Evolutionary conservation across 2,329 filamentous ascomycete species (phyloP).

Genomic region (Phialocephala subalpina): DNA sequence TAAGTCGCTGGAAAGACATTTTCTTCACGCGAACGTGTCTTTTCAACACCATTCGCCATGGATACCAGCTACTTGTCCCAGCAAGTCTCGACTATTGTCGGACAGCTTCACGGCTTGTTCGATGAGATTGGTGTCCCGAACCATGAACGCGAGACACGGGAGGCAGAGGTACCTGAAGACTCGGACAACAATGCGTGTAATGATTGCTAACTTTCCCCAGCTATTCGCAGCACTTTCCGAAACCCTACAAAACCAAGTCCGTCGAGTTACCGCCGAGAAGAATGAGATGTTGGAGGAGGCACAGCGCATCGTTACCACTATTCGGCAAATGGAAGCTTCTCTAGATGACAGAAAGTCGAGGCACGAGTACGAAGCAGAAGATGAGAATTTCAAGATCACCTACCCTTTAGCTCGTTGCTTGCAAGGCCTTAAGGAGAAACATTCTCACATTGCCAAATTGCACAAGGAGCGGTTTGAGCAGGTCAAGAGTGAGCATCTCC

Average conservation of each 20-base stretch:
- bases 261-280: conserved; percentile 86
- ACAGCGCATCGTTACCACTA: conserved; percentile 81
- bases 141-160: conserved; percentile 90
- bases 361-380: conserved; percentile 69
- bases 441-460: conserved; percentile 78
- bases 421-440: conserved; percentile 83
- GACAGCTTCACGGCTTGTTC: conserved; percentile 91
- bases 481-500: conserved; percentile 79
- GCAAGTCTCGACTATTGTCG: conserved; percentile 94
- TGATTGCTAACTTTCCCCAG: conserved; percentile 54
- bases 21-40: conserved; percentile 22
- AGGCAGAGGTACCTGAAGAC: conserved; percentile 77
- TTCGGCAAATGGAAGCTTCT: conserved; percentile 92
- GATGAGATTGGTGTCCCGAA: conserved; percentile 96
- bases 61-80: conserved; percentile 93
- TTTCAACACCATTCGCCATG: conserved; percentile 58
- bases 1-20: conserved; percentile 6
- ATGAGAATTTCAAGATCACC: conserved; percentile 77
- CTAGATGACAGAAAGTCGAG: conserved; percentile 78
- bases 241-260: conserved; percentile 89
- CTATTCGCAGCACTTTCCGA: conserved; percentile 92
- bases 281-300: conserved; percentile 90
- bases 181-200: conserved; percentile 25
- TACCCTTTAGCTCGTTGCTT: conserved; percentile 86
- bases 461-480: conserved; percentile 95